Conservation (phyloP, 2,329 filamentous ascomycete genomes). For the Sphaerulina populicola region DNA sequence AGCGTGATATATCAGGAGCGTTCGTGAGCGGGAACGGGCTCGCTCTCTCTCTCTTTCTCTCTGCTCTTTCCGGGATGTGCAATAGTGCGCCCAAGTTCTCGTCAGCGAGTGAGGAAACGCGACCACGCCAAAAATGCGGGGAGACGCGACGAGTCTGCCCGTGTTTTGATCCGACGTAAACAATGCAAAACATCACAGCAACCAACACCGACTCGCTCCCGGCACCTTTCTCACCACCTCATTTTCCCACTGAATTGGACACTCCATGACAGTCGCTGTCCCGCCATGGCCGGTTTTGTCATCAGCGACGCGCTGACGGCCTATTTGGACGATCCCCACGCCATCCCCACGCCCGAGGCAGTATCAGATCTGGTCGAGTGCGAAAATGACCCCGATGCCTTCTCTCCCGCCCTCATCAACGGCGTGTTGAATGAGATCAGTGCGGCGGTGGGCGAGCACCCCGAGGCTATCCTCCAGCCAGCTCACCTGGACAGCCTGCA, state of each 20-base stretch:
- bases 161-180: background rate
- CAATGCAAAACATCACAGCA: background rate
- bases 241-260: background rate
- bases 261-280: slow-evolving; percentile 8
- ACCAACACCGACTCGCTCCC: background rate
- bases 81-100: background rate
- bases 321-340: slow-evolving; percentile 86
- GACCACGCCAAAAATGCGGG: too few relatives aligned
- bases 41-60: too few relatives aligned
- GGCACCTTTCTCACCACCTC: background rate
- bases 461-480: slow-evolving; percentile 73
- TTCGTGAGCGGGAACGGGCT: background rate
- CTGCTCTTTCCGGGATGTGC: background rate
- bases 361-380: slow-evolving; percentile 76
- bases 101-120: background rate
- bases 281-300: slow-evolving; percentile 70
- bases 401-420: slow-evolving; percentile 72
- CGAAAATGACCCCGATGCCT: slow-evolving; percentile 80
- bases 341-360: slow-evolving; percentile 77
- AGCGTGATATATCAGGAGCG: background rate
- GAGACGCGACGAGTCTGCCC: background rate
- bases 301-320: slow-evolving; percentile 94
- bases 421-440: slow-evolving; percentile 83
- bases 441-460: slow-evolving; percentile 83
- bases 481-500: slow-evolving; percentile 85